phyloP scores from a whole-genome alignment of 805 yeast genomes.

The Ogataea populi-albae region DNA sequence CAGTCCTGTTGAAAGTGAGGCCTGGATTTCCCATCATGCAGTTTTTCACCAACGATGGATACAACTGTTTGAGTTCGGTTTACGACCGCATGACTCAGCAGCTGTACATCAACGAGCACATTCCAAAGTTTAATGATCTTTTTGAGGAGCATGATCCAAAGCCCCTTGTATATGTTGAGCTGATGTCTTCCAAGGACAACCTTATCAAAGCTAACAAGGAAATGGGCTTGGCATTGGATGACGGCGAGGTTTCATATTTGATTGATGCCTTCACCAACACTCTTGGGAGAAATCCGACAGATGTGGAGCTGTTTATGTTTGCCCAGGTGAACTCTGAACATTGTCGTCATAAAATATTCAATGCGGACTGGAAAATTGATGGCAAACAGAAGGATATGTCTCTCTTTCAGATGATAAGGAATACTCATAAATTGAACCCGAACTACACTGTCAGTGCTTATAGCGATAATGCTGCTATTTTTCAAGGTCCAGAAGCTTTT shows the following conservation, averaged over 20 bases:
- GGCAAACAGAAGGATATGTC: constrained; percentile 69
- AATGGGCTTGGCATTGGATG: constrained; percentile 91
- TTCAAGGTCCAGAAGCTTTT: constrained; percentile 77
- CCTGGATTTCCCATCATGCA: constrained; percentile 66
- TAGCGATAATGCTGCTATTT: constrained; percentile 96
- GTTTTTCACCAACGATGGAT: constrained; percentile 46
- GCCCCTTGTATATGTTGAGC: constrained; percentile 74
- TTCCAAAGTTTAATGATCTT: constrained; percentile 67
- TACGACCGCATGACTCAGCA: constrained; percentile 95
- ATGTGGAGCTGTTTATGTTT: constrained; percentile 97
- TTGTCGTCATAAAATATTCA: constrained; percentile 98
- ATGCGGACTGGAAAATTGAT: constrained; percentile 97
- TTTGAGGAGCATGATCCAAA: constrained; percentile 79
- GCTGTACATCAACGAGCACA: constrained; percentile 47
- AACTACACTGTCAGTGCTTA: constrained; percentile 89
- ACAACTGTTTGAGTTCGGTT: constrained; percentile 62
- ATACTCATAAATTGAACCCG: constrained; percentile 80
- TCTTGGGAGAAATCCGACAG: constrained; percentile 88
- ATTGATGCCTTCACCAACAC: constrained; percentile 74
- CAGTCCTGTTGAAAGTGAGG: constrained; percentile 67
- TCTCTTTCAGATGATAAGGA: constrained; percentile 91
- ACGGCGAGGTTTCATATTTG: constrained; percentile 88
- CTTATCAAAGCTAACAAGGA: constrained; percentile 73
- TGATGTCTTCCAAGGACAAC: constrained; percentile 54
- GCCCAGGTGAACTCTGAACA: constrained; percentile 99